Base-by-base conservation (phyloP, 805 yeast species). In the Metschnikowia cubensis region DNA sequence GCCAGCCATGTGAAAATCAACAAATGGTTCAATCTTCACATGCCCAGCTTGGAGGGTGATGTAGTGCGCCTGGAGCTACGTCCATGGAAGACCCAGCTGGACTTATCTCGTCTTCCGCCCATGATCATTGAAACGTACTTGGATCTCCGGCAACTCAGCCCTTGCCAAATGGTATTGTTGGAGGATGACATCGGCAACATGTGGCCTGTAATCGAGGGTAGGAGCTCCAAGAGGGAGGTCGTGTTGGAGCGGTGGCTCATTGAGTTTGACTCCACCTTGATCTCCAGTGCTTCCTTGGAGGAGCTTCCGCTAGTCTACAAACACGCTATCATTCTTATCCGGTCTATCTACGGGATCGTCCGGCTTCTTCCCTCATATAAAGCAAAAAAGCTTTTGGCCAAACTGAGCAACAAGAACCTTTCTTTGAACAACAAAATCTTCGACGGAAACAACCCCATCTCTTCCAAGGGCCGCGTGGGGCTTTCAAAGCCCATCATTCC, bases 231-330 rank as follows among this genome's bases (percentile, higher is more conserved):
- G 59, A 75, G 81, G 15, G 98, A 92, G 66, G 80, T 94, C n/a
- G 97, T 94, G 2, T 69, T 94, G 50, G 99, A 94, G 62, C 77
- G 99, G 51, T 94, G 99, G 99, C 74, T 89, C 21, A 70, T 94
- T 33, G 96, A 91, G 64, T 79, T 91, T 52, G 91, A 86, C 59
- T 42, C 49, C 8, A 67, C 79, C 15, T 70, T 69, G 38, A 65
- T 64, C 22, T 71, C 62, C 63, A 70, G 61, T 6, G 68, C 66
- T 14, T 55, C 66, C 20, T 52, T 68, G 3, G 75, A 74, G 20
- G 94, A 87, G 47, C 73, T 86, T 14, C 87, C 90, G 1, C 67
- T 76, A 39, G 78, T 87, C 7, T 86, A 87, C 68, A 89, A 87
- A 59, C 86, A 85, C 57, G 79, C 91, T 31, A 80, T 88, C 21